phyloP scores from a whole-genome alignment of 148 eudicot genomes.

The Chenopodium formosanum region DNA sequence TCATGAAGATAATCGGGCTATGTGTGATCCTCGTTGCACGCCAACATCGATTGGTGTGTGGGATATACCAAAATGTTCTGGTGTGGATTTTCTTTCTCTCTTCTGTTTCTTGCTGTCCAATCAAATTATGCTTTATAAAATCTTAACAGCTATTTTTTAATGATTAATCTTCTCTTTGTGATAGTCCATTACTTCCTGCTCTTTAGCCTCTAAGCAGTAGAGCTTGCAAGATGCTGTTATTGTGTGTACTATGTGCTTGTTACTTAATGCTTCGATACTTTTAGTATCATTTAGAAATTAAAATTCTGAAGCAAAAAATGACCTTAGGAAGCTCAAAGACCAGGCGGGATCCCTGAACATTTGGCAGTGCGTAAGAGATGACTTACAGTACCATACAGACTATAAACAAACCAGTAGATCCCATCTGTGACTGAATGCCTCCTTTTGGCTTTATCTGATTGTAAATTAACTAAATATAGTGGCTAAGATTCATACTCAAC shows the following conservation, averaged over 20 bases:
- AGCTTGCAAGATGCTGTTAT: background rate
- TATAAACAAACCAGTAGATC: background rate
- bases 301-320: background rate
- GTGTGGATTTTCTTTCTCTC: conserved; percentile 27
- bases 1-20: conserved; percentile 62
- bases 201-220: background rate
- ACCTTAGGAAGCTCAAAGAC: background rate
- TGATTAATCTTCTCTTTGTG: background rate
- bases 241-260: background rate
- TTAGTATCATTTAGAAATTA: background rate
- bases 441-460: background rate
- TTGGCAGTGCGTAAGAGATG: background rate
- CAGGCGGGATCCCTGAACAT: background rate
- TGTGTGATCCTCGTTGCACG: conserved; percentile 60
- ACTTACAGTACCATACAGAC: background rate
- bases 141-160: background rate
- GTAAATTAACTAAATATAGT: background rate
- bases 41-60: conserved; percentile 69
- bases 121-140: background rate
- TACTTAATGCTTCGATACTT: background rate
- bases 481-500: background rate
- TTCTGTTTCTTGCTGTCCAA: background rate
- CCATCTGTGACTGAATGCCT: background rate
- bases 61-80: conserved; percentile 80
- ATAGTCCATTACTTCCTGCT: background rate